Conservation (phyloP, 441 rosid species). For the Francoa sonchifolia region DNA sequence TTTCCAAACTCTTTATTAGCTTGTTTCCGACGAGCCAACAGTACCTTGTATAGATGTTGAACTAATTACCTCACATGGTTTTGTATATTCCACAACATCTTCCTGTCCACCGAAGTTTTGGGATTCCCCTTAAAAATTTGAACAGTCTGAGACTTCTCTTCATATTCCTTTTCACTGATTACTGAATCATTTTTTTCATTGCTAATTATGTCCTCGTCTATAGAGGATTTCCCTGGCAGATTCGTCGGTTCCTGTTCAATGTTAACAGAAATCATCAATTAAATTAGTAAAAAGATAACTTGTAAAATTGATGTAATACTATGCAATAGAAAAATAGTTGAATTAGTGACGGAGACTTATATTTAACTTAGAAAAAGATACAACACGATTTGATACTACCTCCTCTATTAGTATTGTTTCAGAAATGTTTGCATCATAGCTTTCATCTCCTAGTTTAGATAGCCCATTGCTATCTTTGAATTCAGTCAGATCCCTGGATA, state of each 20-base stretch:
- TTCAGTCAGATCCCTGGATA: slow-evolving; percentile 2
- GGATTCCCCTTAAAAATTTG: slow-evolving; percentile 4
- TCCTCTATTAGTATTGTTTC: slow-evolving; percentile 8
- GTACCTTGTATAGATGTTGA: not conserved
- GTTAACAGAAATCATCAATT: not conserved
- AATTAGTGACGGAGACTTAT: not conserved
- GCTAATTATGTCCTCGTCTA: slow-evolving; percentile 3
- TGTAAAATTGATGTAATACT: no score
- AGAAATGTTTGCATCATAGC: slow-evolving; percentile 11
- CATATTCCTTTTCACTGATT: slow-evolving; percentile 9
- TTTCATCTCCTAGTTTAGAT: slow-evolving; percentile 10
- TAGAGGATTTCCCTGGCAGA: slow-evolving; percentile 7
- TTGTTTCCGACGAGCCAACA: no score
- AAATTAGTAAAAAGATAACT: no score
- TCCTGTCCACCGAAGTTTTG: slow-evolving; percentile 3
- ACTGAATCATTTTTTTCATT: not conserved
- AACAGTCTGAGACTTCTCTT: not conserved
- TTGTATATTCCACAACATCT: not conserved
- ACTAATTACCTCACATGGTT: not conserved
- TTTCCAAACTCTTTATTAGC: no score
- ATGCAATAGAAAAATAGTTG: not conserved
- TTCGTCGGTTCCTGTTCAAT: slow-evolving; percentile 18
- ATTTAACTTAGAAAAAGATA: not conserved
- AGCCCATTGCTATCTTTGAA: slow-evolving; percentile 2
- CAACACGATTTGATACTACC: slow-evolving; percentile 1